Conservation (phyloP, 179 eudicot genomes). For the Patellifolia procumbens region DNA sequence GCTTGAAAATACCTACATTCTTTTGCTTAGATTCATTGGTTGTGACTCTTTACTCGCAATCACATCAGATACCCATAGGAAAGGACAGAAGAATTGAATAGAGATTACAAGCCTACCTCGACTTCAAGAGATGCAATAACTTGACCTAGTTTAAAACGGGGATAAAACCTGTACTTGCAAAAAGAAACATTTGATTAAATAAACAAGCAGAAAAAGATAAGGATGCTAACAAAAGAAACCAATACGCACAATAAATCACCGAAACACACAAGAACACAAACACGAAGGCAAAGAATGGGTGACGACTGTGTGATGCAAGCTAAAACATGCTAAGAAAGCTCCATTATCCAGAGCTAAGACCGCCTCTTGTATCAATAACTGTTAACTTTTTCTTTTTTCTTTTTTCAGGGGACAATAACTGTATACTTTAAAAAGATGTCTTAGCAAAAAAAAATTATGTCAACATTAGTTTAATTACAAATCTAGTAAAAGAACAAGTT, state of each 20-base stretch:
- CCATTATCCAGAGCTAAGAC: not conserved
- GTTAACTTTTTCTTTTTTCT: too few relatives aligned
- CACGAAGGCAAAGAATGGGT: not conserved
- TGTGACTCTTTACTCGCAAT: too few relatives aligned
- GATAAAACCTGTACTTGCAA: conserved; percentile 65
- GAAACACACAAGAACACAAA: not conserved
- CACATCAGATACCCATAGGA: not conserved
- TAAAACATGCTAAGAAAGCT: not conserved
- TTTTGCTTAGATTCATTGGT: too few relatives aligned
- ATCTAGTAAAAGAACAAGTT: too few relatives aligned
- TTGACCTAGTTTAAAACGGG: conserved; percentile 65
- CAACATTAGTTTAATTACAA: not conserved
- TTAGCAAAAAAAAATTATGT: not conserved
- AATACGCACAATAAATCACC: not conserved
- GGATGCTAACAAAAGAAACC: not conserved
- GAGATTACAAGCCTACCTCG: conserved; percentile 48
- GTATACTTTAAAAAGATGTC: too few relatives aligned
- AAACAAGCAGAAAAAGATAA: not conserved
- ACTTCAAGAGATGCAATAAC: conserved; percentile 56
- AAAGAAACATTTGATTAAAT: not conserved
- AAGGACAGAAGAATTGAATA: not conserved
- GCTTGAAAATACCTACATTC: too few relatives aligned
- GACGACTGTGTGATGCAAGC: not conserved
- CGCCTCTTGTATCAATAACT: too few relatives aligned
- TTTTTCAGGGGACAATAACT: too few relatives aligned